Conservation (phyloP, 2,329 filamentous ascomycete species). For the Xylariaceae sp. region DNA sequence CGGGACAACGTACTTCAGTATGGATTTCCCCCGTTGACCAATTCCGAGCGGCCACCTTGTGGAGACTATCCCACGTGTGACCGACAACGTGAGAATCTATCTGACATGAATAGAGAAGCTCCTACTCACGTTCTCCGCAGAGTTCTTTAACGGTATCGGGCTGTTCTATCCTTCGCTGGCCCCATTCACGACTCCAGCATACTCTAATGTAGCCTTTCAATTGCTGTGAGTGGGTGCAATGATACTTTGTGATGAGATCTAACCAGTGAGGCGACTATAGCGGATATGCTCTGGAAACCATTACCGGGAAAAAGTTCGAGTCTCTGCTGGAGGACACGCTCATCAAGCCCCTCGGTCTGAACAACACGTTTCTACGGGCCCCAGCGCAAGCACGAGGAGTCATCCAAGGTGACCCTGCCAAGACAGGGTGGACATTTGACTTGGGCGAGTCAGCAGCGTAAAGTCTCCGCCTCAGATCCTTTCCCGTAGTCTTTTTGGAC, state of each 20-base stretch:
- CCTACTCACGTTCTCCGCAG: conserved; percentile 25
- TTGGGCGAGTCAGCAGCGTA: conserved; percentile 38
- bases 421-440: conserved; percentile 37
- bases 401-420: conserved; percentile 44
- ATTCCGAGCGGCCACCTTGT: conserved; percentile 35
- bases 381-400: conserved; percentile 41
- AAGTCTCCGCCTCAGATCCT: neutral
- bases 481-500: conserved; percentile 23
- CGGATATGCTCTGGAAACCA: conserved; percentile 46
- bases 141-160: conserved; percentile 39
- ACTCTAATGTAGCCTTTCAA: conserved; percentile 41
- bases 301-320: conserved; percentile 45
- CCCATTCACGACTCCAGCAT: conserved; percentile 35
- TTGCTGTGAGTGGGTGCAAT: conserved; percentile 40
- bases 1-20: conserved; percentile 32
- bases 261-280: conserved; percentile 41
- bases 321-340: conserved; percentile 44
- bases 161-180: conserved; percentile 37
- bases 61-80: conserved; percentile 36
- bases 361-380: conserved; percentile 42
- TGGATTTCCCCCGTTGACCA: conserved; percentile 40
- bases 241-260: conserved; percentile 36
- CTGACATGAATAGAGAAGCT: neutral
- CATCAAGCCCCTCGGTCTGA: conserved; percentile 47
- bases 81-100: conserved; percentile 36